A percentile compares a stretch with the other conserved stretches of the same genome.
Conservation (phyloP, 352 stramenopile species). For the Hyaloperonospora brassicae region DNA sequence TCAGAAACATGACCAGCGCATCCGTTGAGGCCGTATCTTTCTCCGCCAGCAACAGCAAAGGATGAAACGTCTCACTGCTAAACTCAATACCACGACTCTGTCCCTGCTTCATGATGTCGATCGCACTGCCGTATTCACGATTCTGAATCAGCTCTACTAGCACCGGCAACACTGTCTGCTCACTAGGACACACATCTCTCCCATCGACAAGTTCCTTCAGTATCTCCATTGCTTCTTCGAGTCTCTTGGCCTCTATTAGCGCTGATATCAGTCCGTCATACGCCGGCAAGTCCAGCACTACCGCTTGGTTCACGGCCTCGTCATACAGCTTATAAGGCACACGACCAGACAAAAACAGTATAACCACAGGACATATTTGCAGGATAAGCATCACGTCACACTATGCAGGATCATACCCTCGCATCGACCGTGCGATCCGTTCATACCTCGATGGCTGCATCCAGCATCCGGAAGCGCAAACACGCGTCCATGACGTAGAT, state of each 20-base stretch:
- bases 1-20: constrained; percentile 47
- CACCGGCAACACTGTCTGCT: constrained; percentile 41
- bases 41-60: constrained; percentile 41
- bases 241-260: constrained; percentile 32
- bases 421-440: no score
- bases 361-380: no score
- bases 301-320: constrained; percentile 42
- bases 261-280: constrained; percentile 45
- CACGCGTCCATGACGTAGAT: constrained; percentile 67
- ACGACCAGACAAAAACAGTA: background rate
- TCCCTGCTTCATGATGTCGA: constrained; percentile 38
- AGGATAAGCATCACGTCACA: no score
- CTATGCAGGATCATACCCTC: no score
- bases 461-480: constrained; percentile 40
- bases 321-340: constrained; percentile 39
- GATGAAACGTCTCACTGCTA: constrained; percentile 47
- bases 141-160: constrained; percentile 34
- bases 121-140: constrained; percentile 36
- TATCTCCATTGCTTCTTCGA: constrained; percentile 48
- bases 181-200: constrained; percentile 38
- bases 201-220: constrained; percentile 36
- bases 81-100: constrained; percentile 41
- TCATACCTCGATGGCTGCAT: constrained; percentile 49
- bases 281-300: constrained; percentile 49
- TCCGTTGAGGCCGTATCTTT: constrained; percentile 41